Base-by-base conservation (phyloP, 202 grass and related monocot genomes). In the Bolboschoenoplectus hybrid region DNA sequence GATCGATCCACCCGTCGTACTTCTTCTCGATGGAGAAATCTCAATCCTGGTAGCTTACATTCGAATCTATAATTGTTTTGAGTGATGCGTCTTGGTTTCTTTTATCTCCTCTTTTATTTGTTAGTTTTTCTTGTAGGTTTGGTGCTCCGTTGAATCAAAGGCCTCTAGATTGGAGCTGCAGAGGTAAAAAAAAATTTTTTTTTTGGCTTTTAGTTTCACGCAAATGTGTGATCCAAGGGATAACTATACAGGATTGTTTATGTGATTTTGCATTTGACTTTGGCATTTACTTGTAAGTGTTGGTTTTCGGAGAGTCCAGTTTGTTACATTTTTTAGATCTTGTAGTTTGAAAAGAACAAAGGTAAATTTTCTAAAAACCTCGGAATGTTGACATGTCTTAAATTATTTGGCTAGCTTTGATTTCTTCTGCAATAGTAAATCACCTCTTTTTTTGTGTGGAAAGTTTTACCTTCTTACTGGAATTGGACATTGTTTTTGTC, bases 161-260 rank as follows among this genome's bases (percentile, higher is more conserved):
- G 52, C 35, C 6, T 80, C 7, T 43, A 5, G 80, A 35, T 35
- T 64, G 62, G 84, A 81, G 80, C 63, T 43, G 16, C 47, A 84
- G 79, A 91, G 92, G 92, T 91, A 75, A 16, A 67, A 17, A n/a
- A 9, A 10, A 70, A 43, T 63, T 60, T 13, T 38, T 66, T 65
- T 26, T 66, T 67, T 3, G 1, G 3, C 2, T 64, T 65, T 49
- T 5, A 2, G 17, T n/a, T 49, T 62, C 36, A 80, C n/a, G 79
- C 62, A 82, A 82, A 64, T 63, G 44, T 38, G 77, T 62, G 7
- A n/a, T 14, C 63, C 32, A 4, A 26, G 26, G 26, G 26, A 26
- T 26, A 40, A 7, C 5, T 69, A 17, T 43, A 43, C 66, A 43
- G 39, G 6, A 17, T 67, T 67, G 46, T 35, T 55, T 55, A 9